A percentile compares a stretch with the other conserved stretches of the same genome.
These are phyloP conservation scores for Penicillium sclerotiorum DNA, from an alignment of 2,329 filamentous ascomycete species.

Conservation along the genomic window DNA sequence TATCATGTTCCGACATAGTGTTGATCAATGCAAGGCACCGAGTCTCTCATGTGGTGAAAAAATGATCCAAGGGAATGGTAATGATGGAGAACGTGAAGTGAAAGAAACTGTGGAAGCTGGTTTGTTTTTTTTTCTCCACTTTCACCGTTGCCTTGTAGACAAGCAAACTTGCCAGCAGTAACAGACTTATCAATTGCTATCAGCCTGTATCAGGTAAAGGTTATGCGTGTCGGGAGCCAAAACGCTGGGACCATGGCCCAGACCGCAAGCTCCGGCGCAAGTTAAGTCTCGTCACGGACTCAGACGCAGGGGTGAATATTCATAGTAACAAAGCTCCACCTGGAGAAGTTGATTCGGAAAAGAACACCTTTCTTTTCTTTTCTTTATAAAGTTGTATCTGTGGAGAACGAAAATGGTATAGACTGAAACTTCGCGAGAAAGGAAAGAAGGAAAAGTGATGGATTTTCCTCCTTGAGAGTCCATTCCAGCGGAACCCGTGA, in stretches of 20 bases:
- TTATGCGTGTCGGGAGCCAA: slow-evolving; percentile 11
- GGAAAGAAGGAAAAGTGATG: neutral
- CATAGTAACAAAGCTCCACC: slow-evolving; percentile 27
- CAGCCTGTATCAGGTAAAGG: slow-evolving; percentile 5
- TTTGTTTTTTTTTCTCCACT: too few species aligned
- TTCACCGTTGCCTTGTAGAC: too few species aligned
- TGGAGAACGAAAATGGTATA: too few species aligned
- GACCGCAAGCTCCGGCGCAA: too few species aligned
- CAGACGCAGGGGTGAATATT: slow-evolving; percentile 24
- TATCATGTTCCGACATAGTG: slow-evolving; percentile 21
- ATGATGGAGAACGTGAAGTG: neutral
- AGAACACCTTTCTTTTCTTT: too few species aligned
- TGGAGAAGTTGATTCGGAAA: slow-evolving; percentile 9
- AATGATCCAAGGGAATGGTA: neutral
- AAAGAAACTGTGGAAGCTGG: too few species aligned
- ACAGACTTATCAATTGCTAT: too few species aligned
- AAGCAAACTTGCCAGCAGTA: too few species aligned
- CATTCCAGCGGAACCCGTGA: slow-evolving; percentile 29
- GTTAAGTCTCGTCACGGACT: slow-evolving; percentile 12
- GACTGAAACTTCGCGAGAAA: too few species aligned
- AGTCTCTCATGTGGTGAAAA: too few species aligned
- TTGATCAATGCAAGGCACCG: slow-evolving; percentile 1
- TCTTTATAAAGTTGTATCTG: too few species aligned
- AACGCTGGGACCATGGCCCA: slow-evolving; percentile 20
- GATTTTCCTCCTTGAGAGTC: too few species aligned